A percentile compares a stretch with the other conserved stretches of the same genome.
Evolutionary conservation across 2,329 filamentous ascomycete genomes (phyloP).

Genomic region (Trichoderma sp.): DNA sequence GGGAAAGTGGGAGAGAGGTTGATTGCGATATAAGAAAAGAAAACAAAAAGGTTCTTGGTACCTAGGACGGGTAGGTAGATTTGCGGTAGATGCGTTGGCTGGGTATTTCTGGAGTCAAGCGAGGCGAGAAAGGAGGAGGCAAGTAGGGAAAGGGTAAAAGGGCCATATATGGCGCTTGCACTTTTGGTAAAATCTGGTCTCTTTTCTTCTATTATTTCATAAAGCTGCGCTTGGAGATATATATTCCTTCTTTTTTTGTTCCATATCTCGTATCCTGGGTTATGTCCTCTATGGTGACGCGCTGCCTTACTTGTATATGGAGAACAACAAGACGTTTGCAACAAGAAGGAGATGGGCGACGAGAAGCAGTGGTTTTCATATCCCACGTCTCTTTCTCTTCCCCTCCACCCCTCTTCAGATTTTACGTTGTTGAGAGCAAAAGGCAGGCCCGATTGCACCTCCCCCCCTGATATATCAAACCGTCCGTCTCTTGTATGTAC

Average conservation of each 20-base stretch:
- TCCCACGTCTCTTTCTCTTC: too few relatives aligned
- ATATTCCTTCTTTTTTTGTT: neutral
- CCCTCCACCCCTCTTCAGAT: too few relatives aligned
- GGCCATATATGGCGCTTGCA: constrained; percentile 5
- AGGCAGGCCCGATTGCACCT: too few relatives aligned
- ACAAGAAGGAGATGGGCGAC: too few relatives aligned
- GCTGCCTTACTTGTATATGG: too few relatives aligned
- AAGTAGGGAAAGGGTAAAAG: neutral
- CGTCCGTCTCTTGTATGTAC: too few relatives aligned
- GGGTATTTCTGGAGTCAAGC: constrained; percentile 14
- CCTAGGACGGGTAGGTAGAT: constrained; percentile 17
- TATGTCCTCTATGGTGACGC: neutral
- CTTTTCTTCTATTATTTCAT: neutral
- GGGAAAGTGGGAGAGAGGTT: neutral
- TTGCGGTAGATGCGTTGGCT: constrained; percentile 13
- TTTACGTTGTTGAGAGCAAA: too few relatives aligned
- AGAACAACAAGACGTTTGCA: too few relatives aligned
- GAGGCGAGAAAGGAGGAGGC: neutral
- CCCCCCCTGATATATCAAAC: too few relatives aligned
- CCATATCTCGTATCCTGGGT: neutral
- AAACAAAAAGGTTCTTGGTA: constrained; percentile 11
- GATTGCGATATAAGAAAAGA: neutral
- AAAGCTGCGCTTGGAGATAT: constrained; percentile 1
- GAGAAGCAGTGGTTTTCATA: too few relatives aligned
- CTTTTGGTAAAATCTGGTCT: constrained; percentile 3